Evolutionary conservation across 2,329 filamentous ascomycete genomes (phyloP).

Genomic region (Apiospora kogelbergensis): DNA sequence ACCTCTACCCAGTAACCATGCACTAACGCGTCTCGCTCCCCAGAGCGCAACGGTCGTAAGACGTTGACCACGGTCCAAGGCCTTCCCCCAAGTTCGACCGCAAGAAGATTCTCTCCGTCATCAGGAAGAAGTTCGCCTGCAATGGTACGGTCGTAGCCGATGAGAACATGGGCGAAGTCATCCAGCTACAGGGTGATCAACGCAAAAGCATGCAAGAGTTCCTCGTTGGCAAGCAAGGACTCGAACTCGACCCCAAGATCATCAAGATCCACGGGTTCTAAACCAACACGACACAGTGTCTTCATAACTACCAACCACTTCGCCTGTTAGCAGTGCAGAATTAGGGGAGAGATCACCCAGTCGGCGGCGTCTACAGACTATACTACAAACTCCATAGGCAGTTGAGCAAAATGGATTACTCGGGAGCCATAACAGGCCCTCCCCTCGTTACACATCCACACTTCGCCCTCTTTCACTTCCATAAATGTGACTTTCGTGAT

Average conservation of each 20-base stretch:
- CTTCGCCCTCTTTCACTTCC: neutral
- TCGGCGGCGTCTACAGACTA: neutral
- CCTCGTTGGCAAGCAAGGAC: conserved; percentile 90
- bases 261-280: conserved; percentile 82
- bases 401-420: neutral
- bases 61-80: conserved; percentile 99
- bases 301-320: neutral
- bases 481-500: neutral
- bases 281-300: conserved; percentile 22
- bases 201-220: conserved; percentile 98
- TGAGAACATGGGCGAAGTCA: conserved; percentile 97
- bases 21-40: conserved; percentile 38
- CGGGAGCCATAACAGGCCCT: neutral
- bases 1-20: neutral
- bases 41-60: conserved; percentile 99
- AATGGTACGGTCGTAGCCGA: conserved; percentile 99
- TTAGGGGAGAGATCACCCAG: neutral
- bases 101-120: conserved; percentile 99
- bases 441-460: neutral
- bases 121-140: conserved; percentile 99
- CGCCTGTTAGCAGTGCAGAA: conserved; percentile 1
- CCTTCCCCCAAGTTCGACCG: conserved; percentile 98
- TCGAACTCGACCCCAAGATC: conserved; percentile 92
- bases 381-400: neutral
- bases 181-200: conserved; percentile 99